Conservation (phyloP, 176 grass and related monocot genomes). For the Areca catechu region DNA sequence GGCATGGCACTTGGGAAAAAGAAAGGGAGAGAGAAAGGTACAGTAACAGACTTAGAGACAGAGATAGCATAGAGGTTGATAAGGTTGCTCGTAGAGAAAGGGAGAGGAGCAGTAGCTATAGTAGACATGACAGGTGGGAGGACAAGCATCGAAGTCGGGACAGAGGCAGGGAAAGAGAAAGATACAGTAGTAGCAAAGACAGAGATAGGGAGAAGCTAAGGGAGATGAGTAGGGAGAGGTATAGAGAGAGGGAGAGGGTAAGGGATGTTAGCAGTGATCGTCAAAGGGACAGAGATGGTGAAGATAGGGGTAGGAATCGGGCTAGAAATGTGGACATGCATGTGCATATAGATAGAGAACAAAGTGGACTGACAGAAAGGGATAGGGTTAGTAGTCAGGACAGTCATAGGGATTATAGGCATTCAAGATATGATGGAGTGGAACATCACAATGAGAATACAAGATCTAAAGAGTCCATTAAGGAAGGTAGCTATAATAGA, state of each 20-base stretch:
- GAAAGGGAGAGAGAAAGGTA: neutral
- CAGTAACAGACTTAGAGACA: neutral
- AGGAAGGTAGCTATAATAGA: conserved; percentile 23
- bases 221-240: conserved; percentile 31
- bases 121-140: neutral
- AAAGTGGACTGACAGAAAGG: conserved; percentile 4
- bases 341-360: conserved; percentile 28
- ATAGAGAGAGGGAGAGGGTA: conserved; percentile 35
- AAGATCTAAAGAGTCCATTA: conserved; percentile 34
- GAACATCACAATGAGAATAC: conserved; percentile 39
- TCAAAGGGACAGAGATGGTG: conserved; percentile 27
- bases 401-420: conserved; percentile 31
- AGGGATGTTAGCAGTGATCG: conserved; percentile 8
- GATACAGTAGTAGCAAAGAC: conserved; percentile 35
- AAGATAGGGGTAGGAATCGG: conserved; percentile 33
- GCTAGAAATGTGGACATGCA: conserved; percentile 28
- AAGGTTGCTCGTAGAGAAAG: conserved; percentile 6
- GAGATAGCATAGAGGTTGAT: neutral
- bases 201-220: conserved; percentile 36
- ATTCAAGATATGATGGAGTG: conserved; percentile 25
- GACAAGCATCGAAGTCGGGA: conserved; percentile 20
- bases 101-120: too few relatives aligned
- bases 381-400: conserved; percentile 35
- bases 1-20: neutral
- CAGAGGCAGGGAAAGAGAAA: conserved; percentile 42